Conservation (phyloP, 2,329 filamentous ascomycete genomes). For the Zymoseptoria ardabiliae region DNA sequence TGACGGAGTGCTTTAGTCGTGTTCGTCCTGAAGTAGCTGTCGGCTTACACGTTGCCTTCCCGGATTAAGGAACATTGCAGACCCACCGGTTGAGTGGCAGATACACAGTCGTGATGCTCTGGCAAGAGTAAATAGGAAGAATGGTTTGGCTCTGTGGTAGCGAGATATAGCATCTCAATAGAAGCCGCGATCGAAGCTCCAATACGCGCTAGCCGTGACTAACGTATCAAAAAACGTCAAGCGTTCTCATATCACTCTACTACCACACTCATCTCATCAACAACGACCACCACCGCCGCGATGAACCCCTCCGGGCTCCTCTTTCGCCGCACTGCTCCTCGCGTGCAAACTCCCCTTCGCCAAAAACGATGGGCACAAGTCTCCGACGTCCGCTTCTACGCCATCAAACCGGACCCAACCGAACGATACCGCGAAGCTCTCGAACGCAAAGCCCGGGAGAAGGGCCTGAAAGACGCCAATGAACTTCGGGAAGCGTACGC, state of each 20-base stretch:
- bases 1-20: no score
- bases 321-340: constrained; percentile 18
- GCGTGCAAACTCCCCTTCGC: constrained; percentile 20
- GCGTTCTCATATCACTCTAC: not conserved
- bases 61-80: no score
- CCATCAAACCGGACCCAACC: constrained; percentile 61
- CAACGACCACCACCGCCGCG: not conserved
- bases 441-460: constrained; percentile 68
- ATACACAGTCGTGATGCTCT: no score
- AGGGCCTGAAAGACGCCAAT: constrained; percentile 60
- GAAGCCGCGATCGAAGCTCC: no score
- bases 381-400: constrained; percentile 83
- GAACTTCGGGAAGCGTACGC: constrained; percentile 76
- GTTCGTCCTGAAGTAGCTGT: no score
- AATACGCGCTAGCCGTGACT: not conserved
- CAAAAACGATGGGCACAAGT: constrained; percentile 88
- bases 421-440: constrained; percentile 79
- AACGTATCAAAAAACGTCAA: not conserved
- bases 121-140: no score
- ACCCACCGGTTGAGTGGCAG: no score
- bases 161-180: no score
- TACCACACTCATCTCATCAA: not conserved
- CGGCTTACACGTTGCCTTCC: no score
- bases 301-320: constrained; percentile 18
- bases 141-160: no score